Conservation (phyloP, 495 filamentous ascomycete genomes). For the Acidomyces sp. region DNA sequence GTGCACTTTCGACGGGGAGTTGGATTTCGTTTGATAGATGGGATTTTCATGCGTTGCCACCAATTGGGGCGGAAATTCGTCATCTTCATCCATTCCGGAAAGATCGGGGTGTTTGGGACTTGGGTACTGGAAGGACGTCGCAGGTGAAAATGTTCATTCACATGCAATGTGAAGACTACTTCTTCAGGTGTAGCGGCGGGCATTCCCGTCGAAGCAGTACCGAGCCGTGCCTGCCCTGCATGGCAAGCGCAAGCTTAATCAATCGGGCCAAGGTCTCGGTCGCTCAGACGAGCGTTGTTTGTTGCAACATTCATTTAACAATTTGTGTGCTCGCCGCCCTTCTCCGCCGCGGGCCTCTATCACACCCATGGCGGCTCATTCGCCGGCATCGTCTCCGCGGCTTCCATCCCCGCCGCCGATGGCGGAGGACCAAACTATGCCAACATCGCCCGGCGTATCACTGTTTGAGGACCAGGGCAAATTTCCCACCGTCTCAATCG, state of each 20-base stretch:
- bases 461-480: slow-evolving; percentile 37
- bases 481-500: slow-evolving; percentile 23
- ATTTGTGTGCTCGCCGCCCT: not conserved
- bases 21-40: slow-evolving; percentile 1
- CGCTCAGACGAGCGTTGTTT: no score
- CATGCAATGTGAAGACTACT: no score
- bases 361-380: slow-evolving; percentile 22
- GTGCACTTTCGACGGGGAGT: slow-evolving; percentile 29
- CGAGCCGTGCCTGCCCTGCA: no score
- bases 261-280: no score
- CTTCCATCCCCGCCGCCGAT: slow-evolving; percentile 81
- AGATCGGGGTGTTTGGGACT: no score
- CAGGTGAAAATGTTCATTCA: no score
- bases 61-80: slow-evolving; percentile 51
- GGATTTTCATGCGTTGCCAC: slow-evolving; percentile 37
- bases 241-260: no score
- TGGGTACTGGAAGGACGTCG: no score
- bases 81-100: slow-evolving; percentile 44
- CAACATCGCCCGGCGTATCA: slow-evolving; percentile 60
- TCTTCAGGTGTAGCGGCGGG: no score
- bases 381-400: slow-evolving; percentile 68
- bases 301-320: no score
- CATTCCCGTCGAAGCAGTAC: no score
- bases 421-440: slow-evolving; percentile 78
- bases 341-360: not conserved